These are phyloP conservation scores for Xerocomus amazonicus DNA, from an alignment of 1,284 basidiomycete species.

Conservation along the genomic window DNA sequence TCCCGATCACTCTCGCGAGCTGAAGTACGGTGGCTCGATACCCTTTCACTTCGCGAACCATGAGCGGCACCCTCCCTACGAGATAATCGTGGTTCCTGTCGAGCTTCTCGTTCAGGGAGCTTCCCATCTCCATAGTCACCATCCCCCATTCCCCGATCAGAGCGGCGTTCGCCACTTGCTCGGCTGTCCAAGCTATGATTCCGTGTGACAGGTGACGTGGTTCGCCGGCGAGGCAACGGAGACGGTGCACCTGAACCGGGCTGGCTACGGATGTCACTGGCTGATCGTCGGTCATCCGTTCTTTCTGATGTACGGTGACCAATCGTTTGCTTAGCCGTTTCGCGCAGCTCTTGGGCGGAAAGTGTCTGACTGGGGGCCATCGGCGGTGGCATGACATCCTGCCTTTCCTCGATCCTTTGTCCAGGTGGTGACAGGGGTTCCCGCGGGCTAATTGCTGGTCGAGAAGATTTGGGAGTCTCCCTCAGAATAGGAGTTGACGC, in stretches of 20 bases:
- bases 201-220: conserved; percentile 62
- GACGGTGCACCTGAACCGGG: conserved; percentile 50
- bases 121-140: conserved; percentile 49
- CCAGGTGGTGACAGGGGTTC: conserved; percentile 45
- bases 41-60: conserved; percentile 44
- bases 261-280: conserved; percentile 40
- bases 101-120: conserved; percentile 43
- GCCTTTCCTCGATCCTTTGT: conserved; percentile 28
- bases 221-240: conserved; percentile 53
- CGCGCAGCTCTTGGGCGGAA: conserved; percentile 76
- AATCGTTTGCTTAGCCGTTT: conserved; percentile 68
- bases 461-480: conserved; percentile 18
- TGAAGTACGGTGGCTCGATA: conserved; percentile 36
- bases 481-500: conserved; percentile 17
- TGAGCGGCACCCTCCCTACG: conserved; percentile 43
- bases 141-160: conserved; percentile 46
- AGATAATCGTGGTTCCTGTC: conserved; percentile 43
- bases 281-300: conserved; percentile 40
- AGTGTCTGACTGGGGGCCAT: conserved; percentile 72
- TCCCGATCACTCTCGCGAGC: conserved; percentile 36
- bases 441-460: conserved; percentile 29
- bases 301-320: conserved; percentile 33
- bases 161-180: conserved; percentile 60
- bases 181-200: conserved; percentile 72
- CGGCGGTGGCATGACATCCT: conserved; percentile 67